Evolutionary conservation across 192 early-diverging fungal species (phyloP).

Genomic region (Podila clonocystis): DNA sequence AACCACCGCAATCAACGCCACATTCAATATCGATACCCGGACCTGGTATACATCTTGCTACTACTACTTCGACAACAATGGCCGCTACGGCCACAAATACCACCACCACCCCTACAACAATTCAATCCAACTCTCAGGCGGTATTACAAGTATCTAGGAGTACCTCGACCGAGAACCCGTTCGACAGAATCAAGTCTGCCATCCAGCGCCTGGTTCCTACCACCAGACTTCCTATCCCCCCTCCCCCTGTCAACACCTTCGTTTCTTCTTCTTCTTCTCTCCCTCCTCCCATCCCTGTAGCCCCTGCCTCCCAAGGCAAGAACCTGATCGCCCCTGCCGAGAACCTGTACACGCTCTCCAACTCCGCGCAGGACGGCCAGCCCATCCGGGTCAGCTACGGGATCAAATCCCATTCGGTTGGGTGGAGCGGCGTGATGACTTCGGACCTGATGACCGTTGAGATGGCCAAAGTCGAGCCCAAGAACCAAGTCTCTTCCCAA

Average conservation of each 20-base stretch:
- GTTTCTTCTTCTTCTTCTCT: too few species aligned
- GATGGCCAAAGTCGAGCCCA: slow-evolving; percentile 35
- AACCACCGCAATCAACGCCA: background rate
- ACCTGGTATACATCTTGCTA: background rate
- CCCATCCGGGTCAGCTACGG: slow-evolving; percentile 38
- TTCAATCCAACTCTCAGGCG: too few species aligned
- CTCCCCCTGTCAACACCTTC: too few species aligned
- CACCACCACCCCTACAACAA: background rate
- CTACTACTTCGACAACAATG: background rate
- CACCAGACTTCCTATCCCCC: too few species aligned
- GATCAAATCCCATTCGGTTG: slow-evolving; percentile 43
- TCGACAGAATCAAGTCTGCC: background rate
- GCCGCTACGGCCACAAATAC: background rate
- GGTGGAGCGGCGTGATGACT: slow-evolving; percentile 45
- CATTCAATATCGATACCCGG: background rate
- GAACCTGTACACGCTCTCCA: slow-evolving; percentile 35
- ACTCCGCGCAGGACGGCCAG: slow-evolving; percentile 12
- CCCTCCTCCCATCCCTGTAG: background rate
- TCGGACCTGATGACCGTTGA: slow-evolving; percentile 41
- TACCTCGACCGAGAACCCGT: background rate
- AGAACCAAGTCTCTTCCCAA: background rate
- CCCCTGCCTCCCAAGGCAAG: background rate
- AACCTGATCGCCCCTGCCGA: slow-evolving; percentile 24
- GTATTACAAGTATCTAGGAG: background rate
- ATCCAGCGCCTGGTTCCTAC: background rate